Conservation (phyloP, 495 filamentous ascomycete species). For the Aspergillus sclerotiicarbonarius region DNA sequence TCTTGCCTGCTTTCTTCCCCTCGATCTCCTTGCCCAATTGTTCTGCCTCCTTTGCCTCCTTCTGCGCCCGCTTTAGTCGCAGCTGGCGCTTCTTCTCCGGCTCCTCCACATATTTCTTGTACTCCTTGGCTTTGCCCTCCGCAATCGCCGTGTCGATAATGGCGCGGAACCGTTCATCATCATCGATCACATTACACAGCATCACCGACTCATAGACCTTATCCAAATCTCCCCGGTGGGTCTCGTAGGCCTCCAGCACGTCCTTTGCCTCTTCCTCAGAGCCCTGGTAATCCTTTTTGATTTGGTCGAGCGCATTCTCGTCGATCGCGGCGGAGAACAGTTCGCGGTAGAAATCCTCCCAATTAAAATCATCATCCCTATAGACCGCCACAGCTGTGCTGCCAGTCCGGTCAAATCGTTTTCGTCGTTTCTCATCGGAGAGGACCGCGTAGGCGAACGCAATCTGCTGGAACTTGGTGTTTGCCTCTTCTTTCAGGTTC, state of each 20-base stretch:
- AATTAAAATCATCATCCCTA: conserved; percentile 79
- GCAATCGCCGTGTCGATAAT: conserved; percentile 83
- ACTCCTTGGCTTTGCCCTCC: conserved; percentile 59
- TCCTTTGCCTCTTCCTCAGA: conserved; percentile 80
- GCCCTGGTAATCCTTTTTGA: conserved; percentile 76
- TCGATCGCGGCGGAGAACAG: conserved; percentile 75
- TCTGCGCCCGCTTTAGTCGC: conserved; percentile 60
- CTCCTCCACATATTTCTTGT: conserved; percentile 69
- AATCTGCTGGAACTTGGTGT: conserved; percentile 79
- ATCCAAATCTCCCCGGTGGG: conserved; percentile 68
- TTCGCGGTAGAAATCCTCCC: conserved; percentile 80
- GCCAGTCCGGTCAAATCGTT: conserved; percentile 84
- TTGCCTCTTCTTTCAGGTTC: conserved; percentile 63
- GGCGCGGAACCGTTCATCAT: conserved; percentile 77
- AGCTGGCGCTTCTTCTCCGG: conserved; percentile 59
- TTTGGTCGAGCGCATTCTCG: conserved; percentile 63
- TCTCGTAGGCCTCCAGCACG: conserved; percentile 70
- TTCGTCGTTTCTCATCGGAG: conserved; percentile 72
- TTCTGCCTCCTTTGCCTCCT: conserved; percentile 71
- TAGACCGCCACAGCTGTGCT: conserved; percentile 77
- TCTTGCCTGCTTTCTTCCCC: conserved; percentile 42
- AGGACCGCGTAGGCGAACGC: conserved; percentile 93
- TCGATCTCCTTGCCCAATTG: conserved; percentile 68
- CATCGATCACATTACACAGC: conserved; percentile 78
- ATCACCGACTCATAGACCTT: conserved; percentile 77